Percentiles rank a stretch among this genome's conserved stretches.
These are phyloP conservation scores for Vinca minor DNA, from an alignment of 257 asterid species.

Conservation along the genomic window DNA sequence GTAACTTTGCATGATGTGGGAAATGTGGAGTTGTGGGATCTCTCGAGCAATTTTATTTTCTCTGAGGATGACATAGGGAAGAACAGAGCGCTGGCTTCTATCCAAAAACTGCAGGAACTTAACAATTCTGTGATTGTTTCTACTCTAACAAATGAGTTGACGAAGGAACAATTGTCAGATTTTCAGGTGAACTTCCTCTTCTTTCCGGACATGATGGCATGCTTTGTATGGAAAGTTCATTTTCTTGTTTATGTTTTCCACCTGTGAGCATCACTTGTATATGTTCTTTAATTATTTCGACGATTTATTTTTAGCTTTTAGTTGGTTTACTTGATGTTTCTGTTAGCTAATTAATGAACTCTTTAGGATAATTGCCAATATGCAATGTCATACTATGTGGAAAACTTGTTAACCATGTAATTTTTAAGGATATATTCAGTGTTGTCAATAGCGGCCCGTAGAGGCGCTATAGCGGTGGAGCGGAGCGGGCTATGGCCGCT, in stretches of 20 bases:
- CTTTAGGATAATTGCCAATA: not conserved
- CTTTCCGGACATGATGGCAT: not conserved
- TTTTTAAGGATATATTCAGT: too few species aligned
- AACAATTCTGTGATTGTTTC: conserved; percentile 76
- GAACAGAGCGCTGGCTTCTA: conserved; percentile 80
- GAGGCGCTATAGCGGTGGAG: too few species aligned
- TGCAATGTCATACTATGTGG: not conserved
- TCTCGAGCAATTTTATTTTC: conserved; percentile 79
- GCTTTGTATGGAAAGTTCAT: too few species aligned
- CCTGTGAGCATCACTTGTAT: not conserved
- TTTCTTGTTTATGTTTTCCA: not conserved
- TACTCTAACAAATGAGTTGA: conserved; percentile 57
- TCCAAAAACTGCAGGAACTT: conserved; percentile 84
- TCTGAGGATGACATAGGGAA: conserved; percentile 76
- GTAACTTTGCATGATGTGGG: conserved; percentile 88
- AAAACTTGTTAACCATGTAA: not conserved
- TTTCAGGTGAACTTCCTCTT: conserved; percentile 48
- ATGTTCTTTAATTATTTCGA: not conserved
- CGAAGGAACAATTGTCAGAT: conserved; percentile 53
- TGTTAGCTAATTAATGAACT: not conserved
- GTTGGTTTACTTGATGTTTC: not conserved
- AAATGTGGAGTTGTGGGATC: conserved; percentile 74
- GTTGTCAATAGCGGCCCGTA: too few species aligned
- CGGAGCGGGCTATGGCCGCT: too few species aligned
- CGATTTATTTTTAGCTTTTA: not conserved